Conservation (phyloP, 2,329 filamentous ascomycete genomes). For the Paraconiothyrium sp. region DNA sequence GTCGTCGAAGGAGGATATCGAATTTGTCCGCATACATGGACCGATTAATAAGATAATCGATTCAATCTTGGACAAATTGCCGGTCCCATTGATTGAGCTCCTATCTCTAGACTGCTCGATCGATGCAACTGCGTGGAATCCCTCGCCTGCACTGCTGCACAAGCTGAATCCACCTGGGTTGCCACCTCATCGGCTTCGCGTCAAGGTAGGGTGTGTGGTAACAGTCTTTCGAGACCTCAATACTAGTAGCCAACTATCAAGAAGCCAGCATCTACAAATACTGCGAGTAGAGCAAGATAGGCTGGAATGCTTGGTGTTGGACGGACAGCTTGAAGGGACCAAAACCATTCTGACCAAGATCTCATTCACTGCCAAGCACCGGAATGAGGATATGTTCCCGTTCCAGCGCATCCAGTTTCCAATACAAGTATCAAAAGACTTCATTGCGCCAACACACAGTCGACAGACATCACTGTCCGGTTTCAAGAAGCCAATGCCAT, state of each 20-base stretch:
- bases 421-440: constrained; percentile 39
- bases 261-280: constrained; percentile 43
- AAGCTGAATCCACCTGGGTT: constrained; percentile 44
- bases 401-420: constrained; percentile 47
- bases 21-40: constrained; percentile 42
- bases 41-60: constrained; percentile 42
- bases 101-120: constrained; percentile 43
- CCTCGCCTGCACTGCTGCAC: constrained; percentile 37
- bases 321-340: constrained; percentile 46
- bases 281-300: constrained; percentile 38
- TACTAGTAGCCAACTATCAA: constrained; percentile 42
- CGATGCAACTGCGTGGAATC: constrained; percentile 34
- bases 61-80: constrained; percentile 32
- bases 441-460: constrained; percentile 1
- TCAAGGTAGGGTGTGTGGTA: constrained; percentile 47
- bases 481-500: constrained; percentile 35
- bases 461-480: constrained; percentile 24
- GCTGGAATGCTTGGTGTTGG: constrained; percentile 45
- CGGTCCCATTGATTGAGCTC: constrained; percentile 42
- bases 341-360: constrained; percentile 42
- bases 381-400: constrained; percentile 35
- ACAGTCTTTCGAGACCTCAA: constrained; percentile 40
- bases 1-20: constrained; percentile 24
- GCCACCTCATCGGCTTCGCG: constrained; percentile 45
- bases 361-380: constrained; percentile 39